Percentiles rank a stretch among this genome's conserved stretches.
phyloP scores from a whole-genome alignment of 2,329 filamentous ascomycete species.

The Penicillium glabrum region DNA sequence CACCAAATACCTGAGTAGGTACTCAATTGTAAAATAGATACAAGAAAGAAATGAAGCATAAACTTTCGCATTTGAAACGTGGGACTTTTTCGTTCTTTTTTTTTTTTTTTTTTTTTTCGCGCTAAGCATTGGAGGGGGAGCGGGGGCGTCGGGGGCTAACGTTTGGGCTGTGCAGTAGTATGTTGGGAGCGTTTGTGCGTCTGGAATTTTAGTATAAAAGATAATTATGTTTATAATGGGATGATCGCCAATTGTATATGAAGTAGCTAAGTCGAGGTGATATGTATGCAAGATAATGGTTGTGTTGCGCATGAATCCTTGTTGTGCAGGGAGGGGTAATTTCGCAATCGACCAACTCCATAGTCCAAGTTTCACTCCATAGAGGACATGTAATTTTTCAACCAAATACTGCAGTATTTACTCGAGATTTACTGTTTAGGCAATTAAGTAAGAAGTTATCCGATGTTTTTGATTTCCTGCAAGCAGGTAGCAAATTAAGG shows the following conservation, averaged over 20 bases:
- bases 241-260: not conserved
- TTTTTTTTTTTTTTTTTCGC: slow-evolving; percentile 16
- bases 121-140: slow-evolving; percentile 19
- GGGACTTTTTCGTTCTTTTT: not conserved
- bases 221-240: not conserved
- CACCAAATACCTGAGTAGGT: not conserved
- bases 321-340: not conserved
- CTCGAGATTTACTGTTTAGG: not conserved
- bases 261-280: not conserved
- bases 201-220: not conserved
- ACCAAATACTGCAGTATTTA: no score
- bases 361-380: not conserved
- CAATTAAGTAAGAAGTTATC: not conserved
- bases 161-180: slow-evolving; percentile 15
- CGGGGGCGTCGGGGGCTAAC: slow-evolving; percentile 17
- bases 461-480: slow-evolving; percentile 13
- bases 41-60: not conserved
- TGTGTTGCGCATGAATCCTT: not conserved
- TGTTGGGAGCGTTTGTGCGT: not conserved
- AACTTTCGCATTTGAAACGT: not conserved
- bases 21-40: not conserved
- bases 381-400: not conserved
- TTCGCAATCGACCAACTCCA: not conserved
- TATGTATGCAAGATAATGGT: not conserved
- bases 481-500: slow-evolving; percentile 12